A percentile compares a stretch with the other conserved stretches of the same genome.
Evolutionary conservation across 2,329 filamentous ascomycete species (phyloP).

Genomic region (Colletotrichum gigasporum): DNA sequence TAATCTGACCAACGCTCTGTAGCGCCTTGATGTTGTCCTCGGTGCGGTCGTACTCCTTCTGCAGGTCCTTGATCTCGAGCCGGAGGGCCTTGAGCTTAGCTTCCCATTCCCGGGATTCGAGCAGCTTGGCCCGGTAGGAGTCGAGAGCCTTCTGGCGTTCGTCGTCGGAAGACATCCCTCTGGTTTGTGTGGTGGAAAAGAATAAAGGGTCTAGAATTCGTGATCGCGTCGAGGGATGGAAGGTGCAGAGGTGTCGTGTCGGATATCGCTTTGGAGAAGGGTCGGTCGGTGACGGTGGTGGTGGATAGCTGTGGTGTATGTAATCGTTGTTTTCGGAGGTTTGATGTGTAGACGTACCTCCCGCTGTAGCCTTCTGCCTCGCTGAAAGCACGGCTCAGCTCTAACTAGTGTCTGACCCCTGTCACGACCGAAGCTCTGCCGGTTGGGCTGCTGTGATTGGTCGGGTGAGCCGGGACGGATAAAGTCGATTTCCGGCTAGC

Average conservation of each 20-base stretch:
- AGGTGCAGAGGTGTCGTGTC: background rate
- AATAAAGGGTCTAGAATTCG: background rate
- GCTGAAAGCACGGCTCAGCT: conserved; percentile 24
- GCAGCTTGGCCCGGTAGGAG: conserved; percentile 81
- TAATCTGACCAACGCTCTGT: conserved; percentile 99
- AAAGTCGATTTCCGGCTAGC: background rate
- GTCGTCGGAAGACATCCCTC: conserved; percentile 63
- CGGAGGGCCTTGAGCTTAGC: conserved; percentile 94
- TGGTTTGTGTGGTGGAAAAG: conserved; percentile 5
- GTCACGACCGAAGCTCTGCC: conserved; percentile 21
- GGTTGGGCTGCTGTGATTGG: conserved; percentile 2
- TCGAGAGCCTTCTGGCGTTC: conserved; percentile 76
- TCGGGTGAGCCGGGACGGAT: background rate
- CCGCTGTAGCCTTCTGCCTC: conserved; percentile 29
- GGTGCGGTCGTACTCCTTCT: conserved; percentile 94
- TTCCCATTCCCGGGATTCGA: conserved; percentile 98
- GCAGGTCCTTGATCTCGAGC: conserved; percentile 93
- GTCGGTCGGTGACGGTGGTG: background rate
- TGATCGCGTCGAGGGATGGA: background rate
- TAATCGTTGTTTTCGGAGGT: conserved; percentile 32
- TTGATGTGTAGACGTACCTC: conserved; percentile 29
- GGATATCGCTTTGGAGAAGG: background rate
- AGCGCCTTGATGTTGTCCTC: conserved; percentile 99
- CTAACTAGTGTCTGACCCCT: conserved; percentile 18
- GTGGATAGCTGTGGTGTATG: conserved; percentile 27